phyloP scores from a whole-genome alignment of 176 grass and related monocot species.

The Puya raimondii region DNA sequence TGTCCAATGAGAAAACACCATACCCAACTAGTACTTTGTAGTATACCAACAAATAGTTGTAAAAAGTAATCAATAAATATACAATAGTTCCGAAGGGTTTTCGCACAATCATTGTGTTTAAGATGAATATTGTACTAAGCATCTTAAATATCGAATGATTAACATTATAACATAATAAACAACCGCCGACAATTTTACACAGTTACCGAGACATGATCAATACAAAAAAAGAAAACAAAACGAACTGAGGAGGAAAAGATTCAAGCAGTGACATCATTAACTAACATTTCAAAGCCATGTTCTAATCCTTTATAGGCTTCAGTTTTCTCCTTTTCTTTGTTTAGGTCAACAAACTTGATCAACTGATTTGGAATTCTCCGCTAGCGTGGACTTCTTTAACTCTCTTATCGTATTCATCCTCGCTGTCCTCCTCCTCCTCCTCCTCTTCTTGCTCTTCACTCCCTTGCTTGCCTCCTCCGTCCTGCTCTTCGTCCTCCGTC shows the following conservation, averaged over 20 bases:
- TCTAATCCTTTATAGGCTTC: neutral
- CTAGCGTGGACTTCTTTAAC: slow-evolving; percentile 90
- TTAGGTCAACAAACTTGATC: neutral
- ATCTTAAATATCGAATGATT: neutral
- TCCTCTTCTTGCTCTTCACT: slow-evolving; percentile 14
- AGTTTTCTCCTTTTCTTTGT: neutral
- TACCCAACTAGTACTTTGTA: too few species aligned
- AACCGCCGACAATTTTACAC: neutral
- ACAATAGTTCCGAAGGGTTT: too few species aligned
- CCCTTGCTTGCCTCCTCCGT: slow-evolving; percentile 20
- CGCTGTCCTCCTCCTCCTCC: slow-evolving; percentile 32
- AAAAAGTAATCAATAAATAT: too few species aligned
- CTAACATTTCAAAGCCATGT: neutral
- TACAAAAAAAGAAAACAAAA: neutral
- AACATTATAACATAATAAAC: neutral
- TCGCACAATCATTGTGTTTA: neutral
- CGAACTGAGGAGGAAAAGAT: neutral
- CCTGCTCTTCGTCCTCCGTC: slow-evolving; percentile 60
- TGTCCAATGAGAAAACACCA: too few species aligned
- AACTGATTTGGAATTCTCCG: slow-evolving; percentile 48
- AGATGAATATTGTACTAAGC: neutral
- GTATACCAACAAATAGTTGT: too few species aligned
- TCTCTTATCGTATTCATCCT: slow-evolving; percentile 89
- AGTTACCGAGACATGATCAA: neutral
- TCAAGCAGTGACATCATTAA: neutral